These are phyloP conservation scores for Lactuca saligna DNA, from an alignment of 129 eudicot species.

Conservation along the genomic window DNA sequence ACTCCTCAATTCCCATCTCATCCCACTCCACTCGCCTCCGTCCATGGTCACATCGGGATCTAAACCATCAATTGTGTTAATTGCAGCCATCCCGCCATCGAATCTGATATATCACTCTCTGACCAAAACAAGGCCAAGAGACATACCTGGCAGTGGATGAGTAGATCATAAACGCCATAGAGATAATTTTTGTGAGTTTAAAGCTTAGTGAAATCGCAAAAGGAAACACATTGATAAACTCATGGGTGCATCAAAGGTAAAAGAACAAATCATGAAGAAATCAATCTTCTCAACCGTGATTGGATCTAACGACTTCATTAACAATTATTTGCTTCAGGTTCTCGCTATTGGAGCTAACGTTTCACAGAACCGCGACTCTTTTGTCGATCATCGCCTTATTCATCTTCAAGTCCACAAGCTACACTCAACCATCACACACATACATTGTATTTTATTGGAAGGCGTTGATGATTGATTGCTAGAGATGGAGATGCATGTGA, in stretches of 20 bases:
- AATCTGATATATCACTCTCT: conserved; percentile 37
- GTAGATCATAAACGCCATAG: conserved; percentile 73
- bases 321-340: conserved; percentile 82
- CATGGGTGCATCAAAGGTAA: conserved; percentile 68
- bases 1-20: too few relatives aligned
- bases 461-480: too few relatives aligned
- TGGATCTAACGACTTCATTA: conserved; percentile 90
- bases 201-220: too few relatives aligned
- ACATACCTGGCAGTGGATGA: conserved; percentile 80
- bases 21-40: too few relatives aligned
- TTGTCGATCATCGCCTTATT: conserved; percentile 30
- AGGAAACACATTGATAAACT: conserved; percentile 61
- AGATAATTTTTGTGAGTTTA: conserved; percentile 49
- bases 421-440: too few relatives aligned
- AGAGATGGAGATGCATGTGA: too few relatives aligned
- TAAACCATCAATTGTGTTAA: too few relatives aligned
- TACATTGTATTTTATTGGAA: too few relatives aligned
- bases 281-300: conserved; percentile 84
- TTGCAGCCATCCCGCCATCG: too few relatives aligned
- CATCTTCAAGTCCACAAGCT: too few relatives aligned
- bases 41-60: too few relatives aligned
- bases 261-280: conserved; percentile 54
- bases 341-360: conserved; percentile 75
- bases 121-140: conserved; percentile 49
- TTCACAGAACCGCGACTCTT: conserved; percentile 59